Base-by-base conservation (phyloP, 169 alveolate species). In the Plasmodium fragile region DNA sequence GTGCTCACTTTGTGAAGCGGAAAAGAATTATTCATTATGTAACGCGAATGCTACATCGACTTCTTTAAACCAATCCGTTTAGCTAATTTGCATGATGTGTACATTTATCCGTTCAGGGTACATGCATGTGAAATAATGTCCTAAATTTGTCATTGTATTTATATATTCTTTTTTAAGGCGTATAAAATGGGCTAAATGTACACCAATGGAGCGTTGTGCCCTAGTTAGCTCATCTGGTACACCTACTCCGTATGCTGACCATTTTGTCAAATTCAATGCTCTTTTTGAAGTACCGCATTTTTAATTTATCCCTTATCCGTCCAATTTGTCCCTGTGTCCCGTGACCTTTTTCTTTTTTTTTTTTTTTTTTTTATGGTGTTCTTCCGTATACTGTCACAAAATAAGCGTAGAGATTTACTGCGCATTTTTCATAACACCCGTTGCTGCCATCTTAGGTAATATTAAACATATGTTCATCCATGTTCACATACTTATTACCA, bases 81-180 rank as follows among this genome's bases (percentile, higher is more conserved):
- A 65, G 16, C 8, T 65, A 25, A 25, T 65, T 25, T 65, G 36
- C 36, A 18, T 28, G 41, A 6, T 4, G n/a, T 65, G 39, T 65
- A 18, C 75, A 8, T 65, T 65, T 65, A 65, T 65, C 41, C 75
- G 13, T 65, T 28, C n/a, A 65, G 75, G 75, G 75, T 65, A 65
- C 75, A 25, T 65, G 11, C 75, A 65, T 25, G 25, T 65, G 75
- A 25, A 65, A 18, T 22, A 65, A 8, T 22, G 18, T 28, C 30
- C n/a, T 28, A 65, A 65, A 65, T 18, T 28, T 65, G 75, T 65
- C 13, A 3, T 65, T 65, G 18, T 65, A 39, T 39, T 39, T 39
- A 39, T 39, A 4, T 39, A 3, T 65, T 59, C n/a, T 59, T 65
- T 65, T 65, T 65, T 65, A 65, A n/a, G 25, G n/a, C 25, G n/a